Evolutionary conservation across 1,284 basidiomycete genomes (phyloP).

Genomic region (Apiotrichum sp.): DNA sequence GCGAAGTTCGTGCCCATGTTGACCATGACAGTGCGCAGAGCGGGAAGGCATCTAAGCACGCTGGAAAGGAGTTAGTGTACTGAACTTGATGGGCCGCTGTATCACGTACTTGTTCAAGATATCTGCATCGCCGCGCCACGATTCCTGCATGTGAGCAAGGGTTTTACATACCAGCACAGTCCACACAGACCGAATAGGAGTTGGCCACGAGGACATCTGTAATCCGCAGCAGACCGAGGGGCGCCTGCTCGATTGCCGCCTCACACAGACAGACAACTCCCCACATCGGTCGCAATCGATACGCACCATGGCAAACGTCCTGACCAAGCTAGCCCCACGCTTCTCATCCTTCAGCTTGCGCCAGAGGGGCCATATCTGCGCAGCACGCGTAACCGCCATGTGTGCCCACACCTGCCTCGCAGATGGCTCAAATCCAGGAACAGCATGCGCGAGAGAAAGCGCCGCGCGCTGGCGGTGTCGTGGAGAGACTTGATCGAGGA

Average conservation of each 20-base stretch:
- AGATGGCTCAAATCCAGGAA: constrained; percentile 22
- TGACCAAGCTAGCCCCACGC: constrained; percentile 13
- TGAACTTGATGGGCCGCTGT: too few relatives aligned
- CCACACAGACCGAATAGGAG: too few relatives aligned
- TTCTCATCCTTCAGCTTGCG: constrained; percentile 24
- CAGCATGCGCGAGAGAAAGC: constrained; percentile 30
- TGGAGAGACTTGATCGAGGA: constrained; percentile 38
- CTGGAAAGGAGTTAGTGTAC: constrained; percentile 21
- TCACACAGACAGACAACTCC: too few relatives aligned
- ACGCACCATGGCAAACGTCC: constrained; percentile 28
- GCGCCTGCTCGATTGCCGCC: too few relatives aligned
- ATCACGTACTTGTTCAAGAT: constrained; percentile 45
- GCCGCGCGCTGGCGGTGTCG: constrained; percentile 37
- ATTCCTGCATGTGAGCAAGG: constrained; percentile 22
- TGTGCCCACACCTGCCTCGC: constrained; percentile 35
- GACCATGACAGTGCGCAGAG: constrained; percentile 35
- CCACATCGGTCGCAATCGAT: background rate
- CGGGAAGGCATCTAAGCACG: constrained; percentile 37
- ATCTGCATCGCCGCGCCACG: constrained; percentile 46
- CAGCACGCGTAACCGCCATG: constrained; percentile 26
- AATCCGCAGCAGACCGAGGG: too few relatives aligned
- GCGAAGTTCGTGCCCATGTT: constrained; percentile 48
- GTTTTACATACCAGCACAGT: background rate
- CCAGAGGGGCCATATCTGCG: constrained; percentile 37
- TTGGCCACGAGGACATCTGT: too few relatives aligned